Evolutionary conservation across 2,329 filamentous ascomycete genomes (phyloP), one percentile per base, ranked within the genome.

Genomic region (Myriosclerotinia curreyana): DNA sequence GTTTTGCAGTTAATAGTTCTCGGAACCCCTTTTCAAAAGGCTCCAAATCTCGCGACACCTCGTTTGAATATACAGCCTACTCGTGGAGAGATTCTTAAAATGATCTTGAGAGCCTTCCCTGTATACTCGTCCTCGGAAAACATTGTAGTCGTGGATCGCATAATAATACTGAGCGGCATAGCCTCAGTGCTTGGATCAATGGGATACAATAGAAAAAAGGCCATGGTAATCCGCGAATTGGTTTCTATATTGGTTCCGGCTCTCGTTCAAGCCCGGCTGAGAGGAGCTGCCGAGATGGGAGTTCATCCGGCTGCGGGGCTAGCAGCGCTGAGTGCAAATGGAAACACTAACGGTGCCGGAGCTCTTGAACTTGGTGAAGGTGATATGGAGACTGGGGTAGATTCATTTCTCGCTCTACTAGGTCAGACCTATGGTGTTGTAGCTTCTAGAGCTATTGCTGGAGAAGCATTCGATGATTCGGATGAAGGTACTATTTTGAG

Each of bases 251-350:
- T 98, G 49, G 91, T 96, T 60, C 88, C 88, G 42, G 92, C 91
- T 3, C 81, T 99, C 11, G 88, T 96, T 5, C 92, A 97, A 76
- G 95, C 95, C 20, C 85, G 95, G 48, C 97, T 96, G 54, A 84
- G 94, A 55, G 94, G 94, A 40, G 95, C 95, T 49, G 93, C 95
- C n/a, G 95, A 98, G 74, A 91, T 95, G 72, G 95, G 94, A 4
- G 91, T 99, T 44, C 94, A 98, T 77, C 95, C 95, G 49, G 94
- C 94, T 22, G 92, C 94, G 12, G 93, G 92, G 0, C 79, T 97
- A 59, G 87, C 92, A 34, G 87, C 88, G 15, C 79, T 95, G 38
- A 79, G 83, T 14, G 76, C 78, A 3, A 79, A 78, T 64, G 79
- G 81, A 1, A 80, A 80, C 50, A 76, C 75, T 25, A 81, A 79